These are phyloP conservation scores for Phytophthora quininea DNA, from an alignment of 352 stramenopile genomes.

Conservation along the genomic window DNA sequence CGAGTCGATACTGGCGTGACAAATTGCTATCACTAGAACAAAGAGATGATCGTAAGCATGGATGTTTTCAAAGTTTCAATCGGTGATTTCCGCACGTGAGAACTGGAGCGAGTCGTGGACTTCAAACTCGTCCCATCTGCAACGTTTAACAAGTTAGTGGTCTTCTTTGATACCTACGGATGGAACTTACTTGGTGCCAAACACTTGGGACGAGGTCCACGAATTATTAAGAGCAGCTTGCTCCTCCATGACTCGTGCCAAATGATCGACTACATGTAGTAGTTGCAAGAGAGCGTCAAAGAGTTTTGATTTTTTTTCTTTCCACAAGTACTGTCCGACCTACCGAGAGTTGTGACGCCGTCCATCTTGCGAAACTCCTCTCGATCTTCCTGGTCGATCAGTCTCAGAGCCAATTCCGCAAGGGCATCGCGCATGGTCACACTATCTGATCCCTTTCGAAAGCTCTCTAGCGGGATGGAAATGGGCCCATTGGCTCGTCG, in stretches of 20 bases:
- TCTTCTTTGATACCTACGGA: background rate
- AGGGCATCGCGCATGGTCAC: slow-evolving; percentile 45
- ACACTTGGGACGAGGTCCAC: slow-evolving; percentile 49
- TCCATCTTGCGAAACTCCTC: slow-evolving; percentile 60
- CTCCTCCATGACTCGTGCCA: slow-evolving; percentile 58
- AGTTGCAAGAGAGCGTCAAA: background rate
- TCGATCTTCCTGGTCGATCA: slow-evolving; percentile 56
- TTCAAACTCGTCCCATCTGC: slow-evolving; percentile 53
- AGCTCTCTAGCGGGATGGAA: slow-evolving; percentile 45
- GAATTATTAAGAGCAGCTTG: slow-evolving; percentile 46
- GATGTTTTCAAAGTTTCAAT: background rate
- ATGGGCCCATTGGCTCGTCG: slow-evolving; percentile 38
- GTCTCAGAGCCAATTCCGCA: slow-evolving; percentile 62
- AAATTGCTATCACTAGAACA: slow-evolving; percentile 54
- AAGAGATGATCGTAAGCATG: background rate
- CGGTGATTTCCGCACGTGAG: slow-evolving; percentile 34
- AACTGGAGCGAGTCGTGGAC: slow-evolving; percentile 63
- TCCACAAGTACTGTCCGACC: background rate
- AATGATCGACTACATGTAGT: slow-evolving; percentile 53
- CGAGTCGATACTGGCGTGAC: slow-evolving; percentile 62
- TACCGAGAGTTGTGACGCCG: slow-evolving; percentile 60
- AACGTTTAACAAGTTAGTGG: background rate
- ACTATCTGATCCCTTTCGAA: slow-evolving; percentile 40
- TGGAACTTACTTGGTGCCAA: slow-evolving; percentile 32
- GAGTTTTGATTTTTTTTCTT: background rate